These are phyloP conservation scores for Metarhizium brunneum DNA, from an alignment of 2,329 filamentous ascomycete genomes.

Conservation along the genomic window DNA sequence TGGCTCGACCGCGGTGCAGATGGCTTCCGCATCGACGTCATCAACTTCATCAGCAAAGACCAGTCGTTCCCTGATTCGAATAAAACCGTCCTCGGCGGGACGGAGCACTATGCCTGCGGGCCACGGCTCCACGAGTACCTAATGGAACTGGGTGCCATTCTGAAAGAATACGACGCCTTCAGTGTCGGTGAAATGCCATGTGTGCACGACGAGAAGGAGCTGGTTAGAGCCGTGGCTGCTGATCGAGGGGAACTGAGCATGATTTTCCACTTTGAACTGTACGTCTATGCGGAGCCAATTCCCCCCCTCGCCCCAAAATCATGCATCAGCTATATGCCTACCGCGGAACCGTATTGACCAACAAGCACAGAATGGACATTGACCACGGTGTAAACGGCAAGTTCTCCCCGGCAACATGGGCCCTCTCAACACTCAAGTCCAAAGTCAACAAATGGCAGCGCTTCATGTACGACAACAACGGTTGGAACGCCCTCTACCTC, in stretches of 20 bases:
- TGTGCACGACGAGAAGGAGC: slow-evolving; percentile 29
- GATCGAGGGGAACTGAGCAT: slow-evolving; percentile 55
- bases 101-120: slow-evolving; percentile 45
- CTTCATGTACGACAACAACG: slow-evolving; percentile 48
- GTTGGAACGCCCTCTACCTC: slow-evolving; percentile 57
- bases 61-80: slow-evolving; percentile 43
- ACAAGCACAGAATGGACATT: slow-evolving; percentile 33
- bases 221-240: slow-evolving; percentile 41
- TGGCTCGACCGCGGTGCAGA: slow-evolving; percentile 62
- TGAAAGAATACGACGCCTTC: slow-evolving; percentile 38
- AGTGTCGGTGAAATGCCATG: slow-evolving; percentile 43
- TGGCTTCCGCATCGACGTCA: slow-evolving; percentile 59
- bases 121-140: slow-evolving; percentile 37
- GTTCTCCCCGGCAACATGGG: slow-evolving; percentile 33
- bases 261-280: slow-evolving; percentile 65
- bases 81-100: slow-evolving; percentile 20
- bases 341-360: background rate
- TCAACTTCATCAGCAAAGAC: slow-evolving; percentile 58
- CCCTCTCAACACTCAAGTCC: slow-evolving; percentile 40
- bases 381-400: slow-evolving; percentile 37
- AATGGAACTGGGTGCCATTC: slow-evolving; percentile 32
- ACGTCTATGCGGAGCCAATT: slow-evolving; percentile 11
- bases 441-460: slow-evolving; percentile 49
- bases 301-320: too few species aligned
- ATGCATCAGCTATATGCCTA: background rate